Conservation (phyloP, 768 basidiomycete species). For the Udeniomyces megalosporus region DNA sequence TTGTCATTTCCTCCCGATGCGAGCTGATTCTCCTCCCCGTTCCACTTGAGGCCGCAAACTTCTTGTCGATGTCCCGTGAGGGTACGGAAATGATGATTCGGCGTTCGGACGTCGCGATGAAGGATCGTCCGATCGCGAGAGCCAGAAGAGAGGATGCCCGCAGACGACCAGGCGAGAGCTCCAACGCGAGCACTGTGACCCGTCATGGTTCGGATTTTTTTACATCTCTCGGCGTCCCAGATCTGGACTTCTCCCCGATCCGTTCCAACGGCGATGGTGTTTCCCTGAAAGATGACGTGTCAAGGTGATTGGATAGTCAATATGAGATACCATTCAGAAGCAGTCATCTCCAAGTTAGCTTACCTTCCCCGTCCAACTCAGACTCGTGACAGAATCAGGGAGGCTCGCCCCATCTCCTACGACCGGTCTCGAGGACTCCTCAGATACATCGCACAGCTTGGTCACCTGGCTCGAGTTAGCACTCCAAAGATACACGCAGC, state of each 20-base stretch:
- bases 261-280: slow-evolving; percentile 82
- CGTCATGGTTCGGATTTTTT: slow-evolving; percentile 61
- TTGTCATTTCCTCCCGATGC: slow-evolving; percentile 98
- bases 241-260: slow-evolving; percentile 77
- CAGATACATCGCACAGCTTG: slow-evolving; percentile 65
- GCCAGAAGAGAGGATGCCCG: slow-evolving; percentile 66
- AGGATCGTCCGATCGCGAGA: slow-evolving; percentile 79
- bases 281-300: slow-evolving; percentile 36
- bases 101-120: slow-evolving; percentile 79
- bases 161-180: slow-evolving; percentile 78
- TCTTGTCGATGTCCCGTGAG: slow-evolving; percentile 50
- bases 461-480: slow-evolving; percentile 84
- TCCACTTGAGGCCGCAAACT: slow-evolving; percentile 93
- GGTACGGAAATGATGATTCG: slow-evolving; percentile 49
- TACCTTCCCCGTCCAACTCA: slow-evolving; percentile 79
- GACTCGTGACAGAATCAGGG: slow-evolving; percentile 61
- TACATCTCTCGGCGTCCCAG: slow-evolving; percentile 69
- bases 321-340: no score
- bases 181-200: slow-evolving; percentile 85
- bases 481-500: slow-evolving; percentile 92
- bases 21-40: slow-evolving; percentile 42
- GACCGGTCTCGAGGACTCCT: not conserved
- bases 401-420: not conserved
- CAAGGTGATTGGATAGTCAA: no score
- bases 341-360: no score